A percentile compares a stretch with the other conserved stretches of the same genome.
Conservation (phyloP, 2,329 filamentous ascomycete species). For the Arthroderma uncinatum region DNA sequence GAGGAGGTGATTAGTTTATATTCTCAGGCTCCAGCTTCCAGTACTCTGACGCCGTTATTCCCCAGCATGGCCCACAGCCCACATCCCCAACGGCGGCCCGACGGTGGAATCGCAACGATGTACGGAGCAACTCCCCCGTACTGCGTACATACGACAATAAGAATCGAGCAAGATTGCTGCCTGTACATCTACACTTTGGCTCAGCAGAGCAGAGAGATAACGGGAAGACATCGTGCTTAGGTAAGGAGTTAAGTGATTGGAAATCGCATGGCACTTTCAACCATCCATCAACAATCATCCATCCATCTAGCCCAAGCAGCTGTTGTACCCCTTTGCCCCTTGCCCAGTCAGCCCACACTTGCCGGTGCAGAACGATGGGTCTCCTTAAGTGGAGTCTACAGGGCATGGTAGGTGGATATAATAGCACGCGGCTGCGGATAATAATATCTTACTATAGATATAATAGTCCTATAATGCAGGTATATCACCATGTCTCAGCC, state of each 20-base stretch:
- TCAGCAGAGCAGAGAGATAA: background rate
- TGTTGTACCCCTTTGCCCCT: background rate
- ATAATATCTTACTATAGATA: background rate
- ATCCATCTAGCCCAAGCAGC: background rate
- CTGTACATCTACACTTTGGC: background rate
- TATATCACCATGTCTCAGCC: background rate
- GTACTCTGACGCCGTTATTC: background rate
- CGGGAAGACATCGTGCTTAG: background rate
- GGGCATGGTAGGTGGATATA: conserved; percentile 1
- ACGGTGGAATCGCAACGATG: background rate
- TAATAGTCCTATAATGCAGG: background rate
- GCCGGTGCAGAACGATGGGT: conserved; percentile 2
- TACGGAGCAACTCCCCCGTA: background rate
- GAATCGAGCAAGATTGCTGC: too few species aligned
- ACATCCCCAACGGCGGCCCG: background rate
- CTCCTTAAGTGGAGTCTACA: background rate
- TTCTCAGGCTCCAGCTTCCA: too few species aligned
- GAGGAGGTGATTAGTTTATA: too few species aligned
- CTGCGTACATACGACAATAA: too few species aligned
- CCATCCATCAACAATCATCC: too few species aligned
- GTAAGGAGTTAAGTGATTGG: background rate
- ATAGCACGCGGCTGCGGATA: background rate
- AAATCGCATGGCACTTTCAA: background rate
- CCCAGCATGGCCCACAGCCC: background rate
- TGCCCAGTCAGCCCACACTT: background rate